Base-by-base conservation (phyloP, 768 basidiomycete species). In the Collybia nuda region DNA sequence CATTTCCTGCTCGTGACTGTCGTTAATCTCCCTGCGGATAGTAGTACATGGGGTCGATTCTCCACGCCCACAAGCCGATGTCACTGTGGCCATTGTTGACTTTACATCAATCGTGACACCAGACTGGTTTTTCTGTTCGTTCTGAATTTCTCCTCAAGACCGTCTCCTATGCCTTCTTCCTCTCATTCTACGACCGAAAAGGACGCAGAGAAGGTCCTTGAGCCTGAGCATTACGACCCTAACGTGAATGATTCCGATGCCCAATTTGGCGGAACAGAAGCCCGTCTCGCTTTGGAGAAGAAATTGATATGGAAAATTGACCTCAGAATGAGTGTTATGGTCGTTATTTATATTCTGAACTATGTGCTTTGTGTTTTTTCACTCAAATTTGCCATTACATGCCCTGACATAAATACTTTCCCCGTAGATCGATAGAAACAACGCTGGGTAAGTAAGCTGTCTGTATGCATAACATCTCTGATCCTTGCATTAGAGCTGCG, bases 371-470 rank as follows among this genome's bases (percentile, higher is more conserved):
- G 59, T 41, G 48, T 45, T 35, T 39, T 28, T 28, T 29, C 11
- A 42, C 40, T 8, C 37, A 23, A 8, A 42, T 15, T 21, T 24
- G 37, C 19, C 14, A 17, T 19, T 41, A 15, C 17, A 9, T 26
- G 15, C 36, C 28, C 38, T 22, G 32, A 26, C 11, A 32, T 73
- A 74, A 40, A 58, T 22, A n/a, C 74, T 74, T 51, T 72, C 51
- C 19, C 26, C 14, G n/a, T 42, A 73, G 72, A 86, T 89, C 48
- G 88, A 89, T 62, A 75, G 88, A 28, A 89, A 88, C 58, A 88
- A 88, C 59, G 85, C 76, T 32, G 71, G 77, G 81, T 84, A 61
- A 57, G 75, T 64, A 23, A 3, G 38, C 18, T 48, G 26, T 38
- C 44, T 40, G 26, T 40, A 9, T 32, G 6, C 8, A 49, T 57